Percentiles rank a stretch among this genome's conserved stretches.
Evolutionary conservation across 139 green algal genomes (phyloP).

Genomic region (Dunaliella sp.): DNA sequence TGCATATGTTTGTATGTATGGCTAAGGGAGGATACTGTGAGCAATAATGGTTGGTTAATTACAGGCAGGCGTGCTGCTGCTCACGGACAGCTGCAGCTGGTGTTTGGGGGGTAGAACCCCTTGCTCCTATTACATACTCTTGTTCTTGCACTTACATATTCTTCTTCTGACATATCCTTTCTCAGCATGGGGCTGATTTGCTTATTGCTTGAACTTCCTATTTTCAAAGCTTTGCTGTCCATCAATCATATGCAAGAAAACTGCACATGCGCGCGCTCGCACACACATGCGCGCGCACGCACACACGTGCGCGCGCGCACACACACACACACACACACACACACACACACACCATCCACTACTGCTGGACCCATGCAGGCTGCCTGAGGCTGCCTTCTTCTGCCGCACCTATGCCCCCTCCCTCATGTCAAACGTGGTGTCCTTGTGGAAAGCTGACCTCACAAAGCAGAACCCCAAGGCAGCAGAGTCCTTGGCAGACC

Average conservation of each 20-base stretch:
- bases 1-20: background rate
- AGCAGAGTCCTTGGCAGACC: constrained; percentile 93
- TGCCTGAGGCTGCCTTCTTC: constrained; percentile 97
- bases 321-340: background rate
- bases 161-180: too few relatives aligned
- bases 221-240: too few relatives aligned
- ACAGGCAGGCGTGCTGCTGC: too few relatives aligned
- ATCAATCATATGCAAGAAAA: too few relatives aligned
- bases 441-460: constrained; percentile 89
- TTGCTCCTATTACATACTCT: too few relatives aligned
- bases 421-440: constrained; percentile 28
- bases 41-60: too few relatives aligned
- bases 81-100: too few relatives aligned
- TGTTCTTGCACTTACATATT: too few relatives aligned
- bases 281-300: background rate
- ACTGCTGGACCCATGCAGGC: constrained; percentile 40
- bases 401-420: constrained; percentile 86
- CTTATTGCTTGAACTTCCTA: too few relatives aligned
- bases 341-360: background rate
- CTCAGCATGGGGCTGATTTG: too few relatives aligned
- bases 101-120: too few relatives aligned
- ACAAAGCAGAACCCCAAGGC: constrained; percentile 91
- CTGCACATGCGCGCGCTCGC: background rate
- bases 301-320: background rate
- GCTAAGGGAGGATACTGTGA: too few relatives aligned